A percentile compares a stretch with the other conserved stretches of the same genome.
Conservation (phyloP, 768 basidiomycete species). For the Kwoniella shandongensis region DNA sequence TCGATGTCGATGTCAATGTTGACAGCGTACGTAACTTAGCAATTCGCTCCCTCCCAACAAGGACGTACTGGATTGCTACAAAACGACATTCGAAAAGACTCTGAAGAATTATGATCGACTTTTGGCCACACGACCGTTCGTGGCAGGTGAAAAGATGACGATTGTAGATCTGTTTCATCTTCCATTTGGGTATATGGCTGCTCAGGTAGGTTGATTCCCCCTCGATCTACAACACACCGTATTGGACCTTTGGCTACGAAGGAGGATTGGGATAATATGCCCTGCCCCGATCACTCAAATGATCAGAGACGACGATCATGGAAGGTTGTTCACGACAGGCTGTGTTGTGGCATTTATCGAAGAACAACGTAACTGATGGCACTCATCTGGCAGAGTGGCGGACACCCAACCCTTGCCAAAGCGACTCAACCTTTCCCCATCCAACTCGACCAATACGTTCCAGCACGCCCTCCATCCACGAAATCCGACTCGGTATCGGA, state of each 20-base stretch:
- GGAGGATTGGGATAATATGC: not conserved
- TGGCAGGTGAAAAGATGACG: constrained; percentile 59
- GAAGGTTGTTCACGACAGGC: too few relatives aligned
- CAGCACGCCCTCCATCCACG: not conserved
- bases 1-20: too few relatives aligned
- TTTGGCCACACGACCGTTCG: constrained; percentile 61
- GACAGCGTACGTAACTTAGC: not conserved
- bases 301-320: not conserved
- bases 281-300: not conserved
- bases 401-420: not conserved
- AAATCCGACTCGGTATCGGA: not conserved
- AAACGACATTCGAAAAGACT: constrained; percentile 54
- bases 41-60: constrained; percentile 10
- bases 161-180: constrained; percentile 65
- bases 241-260: too few relatives aligned
- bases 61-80: constrained; percentile 43
- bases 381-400: not conserved
- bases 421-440: not conserved
- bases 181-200: constrained; percentile 38
- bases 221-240: too few relatives aligned
- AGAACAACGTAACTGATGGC: too few relatives aligned
- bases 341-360: too few relatives aligned
- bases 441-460: not conserved
- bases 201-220: constrained; percentile 4
- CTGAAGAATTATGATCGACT: constrained; percentile 62